These are phyloP conservation scores for Desmodesmus armatus DNA, from an alignment of 139 green algal genomes.

Conservation along the genomic window DNA sequence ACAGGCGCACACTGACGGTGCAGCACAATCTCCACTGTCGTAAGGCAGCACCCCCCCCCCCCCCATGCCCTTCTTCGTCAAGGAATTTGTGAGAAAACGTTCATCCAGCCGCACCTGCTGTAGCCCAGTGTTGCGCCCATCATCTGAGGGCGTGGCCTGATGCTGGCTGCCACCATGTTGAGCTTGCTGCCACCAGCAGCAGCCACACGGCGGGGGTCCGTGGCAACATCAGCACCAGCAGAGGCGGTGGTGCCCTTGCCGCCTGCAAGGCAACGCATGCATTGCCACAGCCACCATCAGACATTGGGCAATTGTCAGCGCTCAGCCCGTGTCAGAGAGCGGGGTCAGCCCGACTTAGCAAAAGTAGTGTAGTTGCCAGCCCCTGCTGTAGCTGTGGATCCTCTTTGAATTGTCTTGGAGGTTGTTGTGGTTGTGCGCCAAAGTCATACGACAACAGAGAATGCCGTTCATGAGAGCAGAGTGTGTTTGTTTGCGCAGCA, in stretches of 20 bases:
- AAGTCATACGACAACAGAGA: not conserved
- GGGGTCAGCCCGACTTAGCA: not conserved
- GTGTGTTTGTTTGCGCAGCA: not conserved
- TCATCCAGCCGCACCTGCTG: not conserved
- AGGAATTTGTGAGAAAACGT: not conserved
- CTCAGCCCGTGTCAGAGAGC: not conserved
- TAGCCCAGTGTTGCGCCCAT: not conserved
- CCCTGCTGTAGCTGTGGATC: not conserved
- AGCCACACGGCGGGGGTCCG: not conserved
- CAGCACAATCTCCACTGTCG: not conserved
- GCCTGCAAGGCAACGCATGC: not conserved
- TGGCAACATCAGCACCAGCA: not conserved
- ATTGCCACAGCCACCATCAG: not conserved
- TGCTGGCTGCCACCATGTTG: slow-evolving; percentile 24
- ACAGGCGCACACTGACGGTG: not conserved
- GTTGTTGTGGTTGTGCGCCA: not conserved
- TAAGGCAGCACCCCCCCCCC: not conserved
- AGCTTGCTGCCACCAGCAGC: slow-evolving; percentile 14
- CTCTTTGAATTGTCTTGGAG: too few relatives aligned
- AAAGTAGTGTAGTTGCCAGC: not conserved
- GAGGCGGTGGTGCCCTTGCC: not conserved
- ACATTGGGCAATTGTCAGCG: not conserved
- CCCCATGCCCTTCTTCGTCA: not conserved
- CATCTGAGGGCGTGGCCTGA: not conserved
- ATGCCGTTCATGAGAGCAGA: not conserved